These are phyloP conservation scores for Kokia cookei DNA, from an alignment of 441 rosid genomes.

Conservation along the genomic window DNA sequence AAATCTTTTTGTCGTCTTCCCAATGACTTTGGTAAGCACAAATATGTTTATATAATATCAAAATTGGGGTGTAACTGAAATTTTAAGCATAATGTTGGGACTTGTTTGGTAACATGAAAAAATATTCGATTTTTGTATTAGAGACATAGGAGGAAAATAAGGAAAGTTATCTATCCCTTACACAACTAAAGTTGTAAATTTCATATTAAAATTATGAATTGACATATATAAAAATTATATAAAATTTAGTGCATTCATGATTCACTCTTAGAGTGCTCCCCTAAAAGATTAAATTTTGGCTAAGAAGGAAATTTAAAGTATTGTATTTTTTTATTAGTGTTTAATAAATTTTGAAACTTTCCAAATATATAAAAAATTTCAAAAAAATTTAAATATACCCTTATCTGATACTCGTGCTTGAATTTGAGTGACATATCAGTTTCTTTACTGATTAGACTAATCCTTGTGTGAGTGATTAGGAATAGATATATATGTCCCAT, in stretches of 20 bases:
- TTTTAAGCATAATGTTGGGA: constrained; percentile 12
- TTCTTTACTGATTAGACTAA: background rate
- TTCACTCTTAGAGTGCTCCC: background rate
- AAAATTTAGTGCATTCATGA: background rate
- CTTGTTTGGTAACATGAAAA: constrained; percentile 11
- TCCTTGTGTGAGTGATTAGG: background rate
- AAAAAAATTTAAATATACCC: background rate
- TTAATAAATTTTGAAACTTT: too few relatives aligned
- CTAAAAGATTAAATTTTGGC: background rate
- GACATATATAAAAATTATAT: background rate
- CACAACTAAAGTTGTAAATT: background rate
- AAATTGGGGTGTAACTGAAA: background rate
- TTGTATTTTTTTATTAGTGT: too few relatives aligned
- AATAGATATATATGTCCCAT: background rate
- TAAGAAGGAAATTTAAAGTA: background rate
- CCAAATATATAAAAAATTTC: background rate
- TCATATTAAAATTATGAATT: background rate
- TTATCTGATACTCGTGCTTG: background rate
- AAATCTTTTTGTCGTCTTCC: background rate
- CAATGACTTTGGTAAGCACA: background rate
- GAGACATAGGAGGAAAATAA: constrained; percentile 1
- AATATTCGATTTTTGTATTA: background rate
- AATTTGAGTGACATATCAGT: background rate
- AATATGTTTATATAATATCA: background rate
- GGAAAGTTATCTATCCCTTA: background rate